Conservation (phyloP, 1,284 basidiomycete species). For the Apiotrichum sp. region DNA sequence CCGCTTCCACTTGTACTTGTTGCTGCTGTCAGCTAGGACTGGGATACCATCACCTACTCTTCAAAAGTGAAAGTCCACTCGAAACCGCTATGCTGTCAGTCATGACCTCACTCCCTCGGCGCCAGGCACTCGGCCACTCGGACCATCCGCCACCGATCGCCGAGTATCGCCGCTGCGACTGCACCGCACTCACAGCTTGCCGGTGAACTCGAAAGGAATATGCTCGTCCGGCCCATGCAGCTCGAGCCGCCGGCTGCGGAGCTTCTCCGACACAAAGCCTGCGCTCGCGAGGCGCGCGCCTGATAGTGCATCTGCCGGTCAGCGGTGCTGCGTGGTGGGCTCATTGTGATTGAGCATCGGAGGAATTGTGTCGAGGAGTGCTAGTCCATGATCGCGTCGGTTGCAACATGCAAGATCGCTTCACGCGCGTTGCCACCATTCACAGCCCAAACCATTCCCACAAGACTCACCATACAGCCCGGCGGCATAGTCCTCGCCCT, state of each 20-base stretch:
- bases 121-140: too few species aligned
- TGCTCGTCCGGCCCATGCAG: conserved; percentile 43
- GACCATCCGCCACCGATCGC: not conserved
- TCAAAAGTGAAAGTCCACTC: conserved; percentile 46
- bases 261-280: conserved; percentile 29
- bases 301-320: conserved; percentile 33
- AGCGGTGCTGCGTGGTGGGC: not conserved
- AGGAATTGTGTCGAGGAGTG: too few species aligned
- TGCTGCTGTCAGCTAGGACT: conserved; percentile 17
- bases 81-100: not conserved
- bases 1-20: conserved; percentile 43
- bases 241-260: conserved; percentile 37
- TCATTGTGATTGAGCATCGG: too few species aligned
- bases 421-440: too few species aligned
- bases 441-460: too few species aligned
- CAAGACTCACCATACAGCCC: conserved; percentile 33
- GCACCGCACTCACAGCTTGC: conserved; percentile 31
- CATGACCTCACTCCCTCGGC: not conserved
- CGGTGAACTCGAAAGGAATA: conserved; percentile 39
- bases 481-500: conserved; percentile 32
- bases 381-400: too few species aligned
- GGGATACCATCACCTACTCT: conserved; percentile 22
- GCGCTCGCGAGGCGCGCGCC: conserved; percentile 36
- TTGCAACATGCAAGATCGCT: too few species aligned
- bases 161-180: too few species aligned